These are phyloP conservation scores for Wallacemonas collosoma DNA, from an alignment of 208 protist species.

Conservation along the genomic window DNA sequence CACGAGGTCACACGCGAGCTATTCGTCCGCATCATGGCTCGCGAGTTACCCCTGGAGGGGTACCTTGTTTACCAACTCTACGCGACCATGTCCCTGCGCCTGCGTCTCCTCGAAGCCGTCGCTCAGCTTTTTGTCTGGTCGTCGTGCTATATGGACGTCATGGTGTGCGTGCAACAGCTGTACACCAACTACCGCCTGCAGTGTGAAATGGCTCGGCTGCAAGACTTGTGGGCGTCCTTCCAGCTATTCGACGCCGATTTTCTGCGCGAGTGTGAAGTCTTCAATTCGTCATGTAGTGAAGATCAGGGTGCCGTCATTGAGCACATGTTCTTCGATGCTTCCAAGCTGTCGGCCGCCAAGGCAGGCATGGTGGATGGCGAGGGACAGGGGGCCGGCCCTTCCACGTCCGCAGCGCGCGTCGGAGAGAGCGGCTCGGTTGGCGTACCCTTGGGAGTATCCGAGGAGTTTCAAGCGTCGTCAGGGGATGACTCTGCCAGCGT, in stretches of 20 bases:
- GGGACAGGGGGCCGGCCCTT: no score
- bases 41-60: conserved; percentile 43
- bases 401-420: no score
- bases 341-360: not conserved
- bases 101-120: conserved; percentile 54
- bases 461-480: conserved; percentile 3
- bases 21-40: conserved; percentile 37
- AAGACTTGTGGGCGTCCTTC: conserved; percentile 48
- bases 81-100: conserved; percentile 41
- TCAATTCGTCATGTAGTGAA: conserved; percentile 30
- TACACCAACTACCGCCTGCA: conserved; percentile 40
- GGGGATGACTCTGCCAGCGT: conserved; percentile 10
- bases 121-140: conserved; percentile 70
- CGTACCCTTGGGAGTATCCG: not conserved
- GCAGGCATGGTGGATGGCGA: not conserved
- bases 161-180: conserved; percentile 52
- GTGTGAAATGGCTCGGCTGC: conserved; percentile 48
- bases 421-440: not conserved
- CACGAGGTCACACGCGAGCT: conserved; percentile 42
- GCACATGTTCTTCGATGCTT: conserved; percentile 24
- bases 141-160: conserved; percentile 55
- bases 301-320: conserved; percentile 31
- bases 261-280: conserved; percentile 26
- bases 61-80: conserved; percentile 76
- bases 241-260: conserved; percentile 38